Evolutionary conservation across 2,329 filamentous ascomycete species (phyloP).

Genomic region (Cladophialophora bantiana): DNA sequence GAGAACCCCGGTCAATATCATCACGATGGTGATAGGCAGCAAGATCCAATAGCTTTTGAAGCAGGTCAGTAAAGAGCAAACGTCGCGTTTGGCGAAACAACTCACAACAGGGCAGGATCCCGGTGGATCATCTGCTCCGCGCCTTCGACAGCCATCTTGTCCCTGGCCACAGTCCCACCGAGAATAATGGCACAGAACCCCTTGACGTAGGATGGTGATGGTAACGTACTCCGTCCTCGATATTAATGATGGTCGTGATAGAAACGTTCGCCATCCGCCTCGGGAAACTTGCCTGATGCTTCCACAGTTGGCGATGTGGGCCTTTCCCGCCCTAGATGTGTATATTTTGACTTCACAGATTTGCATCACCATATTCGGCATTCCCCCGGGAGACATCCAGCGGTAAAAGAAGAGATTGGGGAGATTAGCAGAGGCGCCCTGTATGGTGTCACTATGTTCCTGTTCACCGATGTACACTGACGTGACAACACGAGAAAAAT

Average conservation of each 20-base stretch:
- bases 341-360: conserved; percentile 2
- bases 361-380: background rate
- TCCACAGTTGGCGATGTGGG: background rate
- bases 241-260: background rate
- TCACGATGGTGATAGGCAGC: conserved; percentile 94
- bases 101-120: conserved; percentile 97
- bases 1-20: conserved; percentile 94
- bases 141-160: conserved; percentile 75
- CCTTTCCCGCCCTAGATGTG: background rate
- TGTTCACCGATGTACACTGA: background rate
- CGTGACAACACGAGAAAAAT: background rate
- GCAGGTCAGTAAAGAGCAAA: conserved; percentile 21
- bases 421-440: background rate
- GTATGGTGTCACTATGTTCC: background rate
- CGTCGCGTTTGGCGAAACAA: conserved; percentile 27
- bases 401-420: background rate
- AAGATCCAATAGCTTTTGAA: conserved; percentile 91
- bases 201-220: background rate
- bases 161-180: background rate
- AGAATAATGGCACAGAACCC: background rate
- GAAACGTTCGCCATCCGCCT: too few relatives aligned
- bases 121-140: conserved; percentile 94
- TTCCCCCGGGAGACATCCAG: background rate
- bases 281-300: conserved; percentile 1
- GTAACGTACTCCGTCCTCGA: background rate